These are phyloP conservation scores for Luffa aegyptiaca DNA, from an alignment of 306 rosid genomes.

Conservation along the genomic window DNA sequence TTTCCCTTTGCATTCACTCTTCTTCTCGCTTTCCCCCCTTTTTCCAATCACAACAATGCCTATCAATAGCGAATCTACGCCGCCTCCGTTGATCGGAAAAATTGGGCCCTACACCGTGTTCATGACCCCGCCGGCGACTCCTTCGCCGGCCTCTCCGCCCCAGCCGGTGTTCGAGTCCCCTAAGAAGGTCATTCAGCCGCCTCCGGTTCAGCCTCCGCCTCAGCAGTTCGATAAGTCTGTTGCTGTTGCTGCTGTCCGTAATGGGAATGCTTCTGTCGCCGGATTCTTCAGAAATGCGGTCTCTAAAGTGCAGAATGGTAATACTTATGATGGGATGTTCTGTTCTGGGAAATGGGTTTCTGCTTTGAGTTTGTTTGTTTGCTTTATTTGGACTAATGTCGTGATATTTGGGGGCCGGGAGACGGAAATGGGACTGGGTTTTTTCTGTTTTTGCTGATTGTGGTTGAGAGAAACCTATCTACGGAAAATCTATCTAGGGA, in stretches of 20 bases:
- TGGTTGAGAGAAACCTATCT: background rate
- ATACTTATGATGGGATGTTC: background rate
- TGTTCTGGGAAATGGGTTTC: background rate
- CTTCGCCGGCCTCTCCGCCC: conserved; percentile 36
- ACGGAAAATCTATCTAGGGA: background rate
- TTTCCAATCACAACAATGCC: conserved; percentile 37
- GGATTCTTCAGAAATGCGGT: conserved; percentile 72
- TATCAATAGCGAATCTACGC: conserved; percentile 58
- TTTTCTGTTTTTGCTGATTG: background rate
- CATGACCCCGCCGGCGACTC: conserved; percentile 90
- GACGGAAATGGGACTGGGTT: background rate
- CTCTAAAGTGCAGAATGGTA: conserved; percentile 70
- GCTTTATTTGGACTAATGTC: background rate
- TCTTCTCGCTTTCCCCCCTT: background rate
- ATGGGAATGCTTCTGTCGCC: conserved; percentile 42
- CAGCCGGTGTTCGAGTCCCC: conserved; percentile 42
- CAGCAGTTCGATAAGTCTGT: conserved; percentile 51
- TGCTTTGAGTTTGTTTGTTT: background rate
- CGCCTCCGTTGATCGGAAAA: conserved; percentile 85
- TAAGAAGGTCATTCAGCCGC: conserved; percentile 42
- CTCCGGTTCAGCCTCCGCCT: conserved; percentile 80
- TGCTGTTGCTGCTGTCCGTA: conserved; percentile 16
- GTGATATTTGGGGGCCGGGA: background rate
- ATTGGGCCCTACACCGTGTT: conserved; percentile 98
- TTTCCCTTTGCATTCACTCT: background rate